A percentile compares a stretch with the other conserved stretches of the same genome.
These are phyloP conservation scores for Aspergillus viridinutans DNA, from an alignment of 2,329 filamentous ascomycete genomes.

Conservation along the genomic window DNA sequence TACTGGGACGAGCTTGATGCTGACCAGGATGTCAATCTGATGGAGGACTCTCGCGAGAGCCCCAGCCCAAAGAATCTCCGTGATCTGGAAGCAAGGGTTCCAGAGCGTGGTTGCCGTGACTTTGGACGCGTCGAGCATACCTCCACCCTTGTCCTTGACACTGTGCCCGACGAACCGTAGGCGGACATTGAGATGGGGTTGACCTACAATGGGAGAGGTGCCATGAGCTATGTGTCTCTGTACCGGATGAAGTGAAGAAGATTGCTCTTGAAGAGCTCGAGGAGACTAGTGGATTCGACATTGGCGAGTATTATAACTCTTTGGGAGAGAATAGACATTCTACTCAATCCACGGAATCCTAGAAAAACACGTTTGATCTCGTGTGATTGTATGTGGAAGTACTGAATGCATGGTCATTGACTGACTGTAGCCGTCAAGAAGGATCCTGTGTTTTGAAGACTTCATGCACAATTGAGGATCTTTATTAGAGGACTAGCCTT, in stretches of 20 bases:
- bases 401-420: no score
- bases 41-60: background rate
- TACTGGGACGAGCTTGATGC: background rate
- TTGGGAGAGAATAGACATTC: background rate
- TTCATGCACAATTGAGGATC: no score
- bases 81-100: background rate
- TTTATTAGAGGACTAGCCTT: no score
- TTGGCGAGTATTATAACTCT: background rate
- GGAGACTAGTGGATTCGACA: background rate
- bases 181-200: background rate
- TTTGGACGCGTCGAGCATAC: background rate
- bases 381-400: background rate
- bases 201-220: background rate
- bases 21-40: background rate
- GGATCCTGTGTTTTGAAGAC: no score
- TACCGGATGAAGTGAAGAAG: background rate
- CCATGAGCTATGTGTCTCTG: background rate
- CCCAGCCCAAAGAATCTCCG: background rate
- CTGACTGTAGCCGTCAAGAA: no score
- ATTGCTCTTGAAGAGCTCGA: background rate
- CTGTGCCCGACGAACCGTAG: background rate
- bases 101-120: background rate
- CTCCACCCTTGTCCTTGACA: background rate
- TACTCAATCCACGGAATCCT: background rate
- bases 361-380: background rate